Percentiles rank a stretch among this genome's conserved stretches.
phyloP scores from a whole-genome alignment of 2,329 filamentous ascomycete genomes.

The Fusarium nelsonii region DNA sequence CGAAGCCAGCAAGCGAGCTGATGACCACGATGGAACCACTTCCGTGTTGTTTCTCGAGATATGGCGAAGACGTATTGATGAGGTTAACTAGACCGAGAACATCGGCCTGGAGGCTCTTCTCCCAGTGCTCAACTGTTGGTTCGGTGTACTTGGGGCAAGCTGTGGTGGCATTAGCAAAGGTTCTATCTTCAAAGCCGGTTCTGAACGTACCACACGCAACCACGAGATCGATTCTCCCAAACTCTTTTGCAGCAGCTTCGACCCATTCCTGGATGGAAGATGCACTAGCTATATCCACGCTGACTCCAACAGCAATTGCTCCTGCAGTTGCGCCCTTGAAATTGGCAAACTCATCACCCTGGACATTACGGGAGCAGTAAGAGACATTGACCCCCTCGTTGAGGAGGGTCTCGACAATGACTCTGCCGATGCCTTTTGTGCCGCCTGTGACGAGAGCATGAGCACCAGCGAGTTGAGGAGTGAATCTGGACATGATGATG shows the following conservation, averaged over 20 bases:
- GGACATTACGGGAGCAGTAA: conserved; percentile 40
- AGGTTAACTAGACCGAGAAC: conserved; percentile 43
- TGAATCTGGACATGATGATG: conserved; percentile 13
- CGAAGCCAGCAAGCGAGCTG: conserved; percentile 45
- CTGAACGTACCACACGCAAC: conserved; percentile 10
- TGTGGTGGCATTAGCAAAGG: not conserved
- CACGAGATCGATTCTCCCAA: conserved; percentile 18
- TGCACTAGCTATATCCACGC: conserved; percentile 41
- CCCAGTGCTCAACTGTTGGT: conserved; percentile 34
- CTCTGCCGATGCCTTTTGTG: conserved; percentile 45
- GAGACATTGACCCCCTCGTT: conserved; percentile 47
- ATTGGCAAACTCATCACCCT: conserved; percentile 39
- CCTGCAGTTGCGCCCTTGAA: conserved; percentile 18
- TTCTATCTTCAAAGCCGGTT: too few species aligned
- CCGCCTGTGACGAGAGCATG: conserved; percentile 17
- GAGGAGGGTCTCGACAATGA: conserved; percentile 40
- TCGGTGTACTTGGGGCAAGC: conserved; percentile 29
- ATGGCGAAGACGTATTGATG: conserved; percentile 36
- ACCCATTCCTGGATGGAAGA: conserved; percentile 16
- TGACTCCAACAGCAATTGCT: conserved; percentile 36
- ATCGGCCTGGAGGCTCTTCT: conserved; percentile 45
- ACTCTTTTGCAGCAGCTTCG: conserved; percentile 1
- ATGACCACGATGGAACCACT: conserved; percentile 43
- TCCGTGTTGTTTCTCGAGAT: conserved; percentile 35
- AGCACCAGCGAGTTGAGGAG: conserved; percentile 18